phyloP scores from a whole-genome alignment of 1,284 basidiomycete species.

The Leucocoprinus gongylophorus region DNA sequence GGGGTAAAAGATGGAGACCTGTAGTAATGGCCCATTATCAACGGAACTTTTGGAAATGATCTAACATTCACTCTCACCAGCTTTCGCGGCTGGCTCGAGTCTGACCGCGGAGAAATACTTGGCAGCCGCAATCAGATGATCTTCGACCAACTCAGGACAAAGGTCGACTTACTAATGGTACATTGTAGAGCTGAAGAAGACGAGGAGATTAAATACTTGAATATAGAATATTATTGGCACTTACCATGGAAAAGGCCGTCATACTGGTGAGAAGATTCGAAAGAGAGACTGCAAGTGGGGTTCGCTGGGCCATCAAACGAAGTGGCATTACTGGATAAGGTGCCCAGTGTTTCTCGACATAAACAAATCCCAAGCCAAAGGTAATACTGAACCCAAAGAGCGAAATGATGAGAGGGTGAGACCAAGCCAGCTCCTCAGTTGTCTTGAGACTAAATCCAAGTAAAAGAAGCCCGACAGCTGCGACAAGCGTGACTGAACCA shows the following conservation, averaged over 20 bases:
- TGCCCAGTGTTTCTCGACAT: conserved; percentile 69
- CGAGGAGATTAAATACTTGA: conserved; percentile 3
- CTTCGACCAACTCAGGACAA: not conserved
- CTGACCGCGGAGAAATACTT: conserved; percentile 84
- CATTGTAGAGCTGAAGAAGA: conserved; percentile 66
- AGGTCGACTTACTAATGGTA: conserved; percentile 55
- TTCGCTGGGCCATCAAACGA: conserved; percentile 64
- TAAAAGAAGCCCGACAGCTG: conserved; percentile 65
- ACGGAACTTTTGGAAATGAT: conserved; percentile 16
- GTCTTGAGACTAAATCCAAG: conserved; percentile 76
- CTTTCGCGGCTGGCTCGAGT: conserved; percentile 60
- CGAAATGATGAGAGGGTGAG: conserved; percentile 59
- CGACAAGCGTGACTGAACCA: conserved; percentile 74
- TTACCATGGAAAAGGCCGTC: conserved; percentile 72
- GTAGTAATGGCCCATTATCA: conserved; percentile 13
- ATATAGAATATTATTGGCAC: conserved; percentile 22
- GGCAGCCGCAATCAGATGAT: not conserved
- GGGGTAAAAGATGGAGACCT: conserved; percentile 80
- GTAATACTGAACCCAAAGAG: conserved; percentile 53
- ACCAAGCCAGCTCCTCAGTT: conserved; percentile 76
- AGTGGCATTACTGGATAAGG: conserved; percentile 83
- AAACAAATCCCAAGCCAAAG: conserved; percentile 54
- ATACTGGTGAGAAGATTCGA: conserved; percentile 75
- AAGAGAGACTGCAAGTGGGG: conserved; percentile 73
- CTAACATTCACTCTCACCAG: conserved; percentile 45